Base-by-base conservation (phyloP, 73 alveolate genomes). In the Paramecium sexaurelia region DNA sequence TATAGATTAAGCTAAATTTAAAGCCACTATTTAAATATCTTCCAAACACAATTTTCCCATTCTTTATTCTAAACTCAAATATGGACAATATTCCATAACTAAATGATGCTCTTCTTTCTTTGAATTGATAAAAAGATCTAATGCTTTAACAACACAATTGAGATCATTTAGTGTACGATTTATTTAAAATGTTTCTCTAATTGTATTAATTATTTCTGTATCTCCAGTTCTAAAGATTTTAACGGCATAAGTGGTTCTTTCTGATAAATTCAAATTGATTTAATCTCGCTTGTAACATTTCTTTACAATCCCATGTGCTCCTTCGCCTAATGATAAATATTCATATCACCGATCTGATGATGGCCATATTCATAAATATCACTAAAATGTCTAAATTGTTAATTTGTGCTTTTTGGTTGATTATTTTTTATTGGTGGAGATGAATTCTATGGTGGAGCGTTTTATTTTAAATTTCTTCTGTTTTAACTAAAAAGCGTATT, bases 181-280 rank as follows among this genome's bases (percentile, higher is more conserved):
- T 36, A 75, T 37, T 37, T 75, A 13, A 32, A 75, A 75, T 36
- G 89, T 75, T 24, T 75, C 32, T 40, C 89, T 35, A 8, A 75
- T 75, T 17, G 89, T 75, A 57, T 75, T 75, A 75, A 75, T 40
- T 19, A 75, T 75, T 40, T 75, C 89, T 24, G 89, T 55, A 22
- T 75, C 89, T 15, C 89, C 89, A 22, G 89, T 75, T 75, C 89
- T 20, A 37, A 75, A 75, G 27, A 75, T 75, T 43, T 75, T 75
- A 32, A 75, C 89, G 27, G 89, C 89, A 75, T 75, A 75, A 13
- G 39, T 36, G 20, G 41, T 20, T 75, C 55, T 69, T 40, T 47
- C 66, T 13, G 6, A 15, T 1, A 11, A 7, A 43, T 37, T 22
- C 67, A 4, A 13, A 47, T 47, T 47, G 66, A 0, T 15, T 47